Base-by-base conservation (phyloP, 116 monocot species). In the Thalassia testudinum region DNA sequence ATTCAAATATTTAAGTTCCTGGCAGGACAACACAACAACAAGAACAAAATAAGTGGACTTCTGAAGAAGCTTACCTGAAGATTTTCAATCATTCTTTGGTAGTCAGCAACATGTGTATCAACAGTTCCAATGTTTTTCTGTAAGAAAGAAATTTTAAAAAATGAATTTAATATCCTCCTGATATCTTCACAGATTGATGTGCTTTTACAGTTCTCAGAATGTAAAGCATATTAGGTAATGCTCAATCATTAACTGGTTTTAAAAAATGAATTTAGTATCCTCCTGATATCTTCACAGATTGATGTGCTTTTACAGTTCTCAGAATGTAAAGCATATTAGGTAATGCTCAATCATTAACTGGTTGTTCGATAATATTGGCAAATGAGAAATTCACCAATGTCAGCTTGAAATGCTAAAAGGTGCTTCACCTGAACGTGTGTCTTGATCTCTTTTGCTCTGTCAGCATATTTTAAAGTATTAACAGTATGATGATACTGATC, bases 381-480 rank as follows among this genome's bases (percentile, higher is more conserved):
- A 10, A n/a, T n/a, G n/a, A n/a, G n/a, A n/a, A 40, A 7, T 7
- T 45, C 45, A 45, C 3, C 19, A 16, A n/a, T 15, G 19, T 3
- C 15, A 45, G 4, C 45, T 45, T 5, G 19, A 16, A 45, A 5
- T 42, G 28, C 15, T 12, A 45, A 54, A 52, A 40, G 8, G 42
- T 26, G 7, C 17, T 63, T 73, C 60, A 93, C 93, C 57, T 87
- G 93, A 25, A 95, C 64, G 49, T 95, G 88, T 21, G 93, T 95
- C 72, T 95, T 95, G 59, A 95, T 95, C 52, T 95, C 93, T 57
- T 95, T 95, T 43, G 93, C 93, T 53, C 93, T 75, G 45, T 95
- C 93, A 43, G 93, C 93, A 84, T 95, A 95, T 70, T 95, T 95
- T 37, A 95, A 70, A 23, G 93, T 95, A 68, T 87, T 95, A 47